Evolutionary conservation across 2,329 filamentous ascomycete genomes (phyloP).

Genomic region (Pseudogymnoascus sp.): DNA sequence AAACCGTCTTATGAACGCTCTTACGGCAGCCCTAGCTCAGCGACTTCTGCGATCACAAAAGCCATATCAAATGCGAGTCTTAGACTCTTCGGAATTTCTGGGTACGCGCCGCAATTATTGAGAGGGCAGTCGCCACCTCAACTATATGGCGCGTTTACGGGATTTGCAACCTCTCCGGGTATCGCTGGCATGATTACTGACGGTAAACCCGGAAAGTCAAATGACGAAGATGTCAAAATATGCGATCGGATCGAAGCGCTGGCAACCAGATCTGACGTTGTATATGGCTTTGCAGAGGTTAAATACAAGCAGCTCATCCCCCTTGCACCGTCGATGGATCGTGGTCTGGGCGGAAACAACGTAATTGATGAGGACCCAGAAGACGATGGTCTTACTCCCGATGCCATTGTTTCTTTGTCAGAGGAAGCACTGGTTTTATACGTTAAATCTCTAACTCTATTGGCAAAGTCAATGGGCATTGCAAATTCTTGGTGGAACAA

Average conservation of each 20-base stretch:
- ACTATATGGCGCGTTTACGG: constrained; percentile 72
- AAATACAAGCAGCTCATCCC: constrained; percentile 98
- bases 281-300: constrained; percentile 95
- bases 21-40: constrained; percentile 61
- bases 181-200: constrained; percentile 58
- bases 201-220: constrained; percentile 47
- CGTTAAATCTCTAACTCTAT: constrained; percentile 81
- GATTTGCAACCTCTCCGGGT: constrained; percentile 64
- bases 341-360: constrained; percentile 56
- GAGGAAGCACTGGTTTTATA: constrained; percentile 95
- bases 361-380: constrained; percentile 47
- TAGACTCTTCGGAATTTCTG: constrained; percentile 58
- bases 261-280: constrained; percentile 87
- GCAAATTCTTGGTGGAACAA: constrained; percentile 86
- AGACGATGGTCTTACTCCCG: constrained; percentile 70
- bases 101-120: constrained; percentile 53
- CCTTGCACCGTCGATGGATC: constrained; percentile 67
- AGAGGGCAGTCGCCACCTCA: constrained; percentile 65
- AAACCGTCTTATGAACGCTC: constrained; percentile 74
- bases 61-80: constrained; percentile 87
- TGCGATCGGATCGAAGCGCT: constrained; percentile 83
- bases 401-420: constrained; percentile 77
- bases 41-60: constrained; percentile 87
- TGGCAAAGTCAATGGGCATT: constrained; percentile 93
- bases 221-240: constrained; percentile 72